Conservation (phyloP, 805 yeast species). For the Candida odintsovae region DNA sequence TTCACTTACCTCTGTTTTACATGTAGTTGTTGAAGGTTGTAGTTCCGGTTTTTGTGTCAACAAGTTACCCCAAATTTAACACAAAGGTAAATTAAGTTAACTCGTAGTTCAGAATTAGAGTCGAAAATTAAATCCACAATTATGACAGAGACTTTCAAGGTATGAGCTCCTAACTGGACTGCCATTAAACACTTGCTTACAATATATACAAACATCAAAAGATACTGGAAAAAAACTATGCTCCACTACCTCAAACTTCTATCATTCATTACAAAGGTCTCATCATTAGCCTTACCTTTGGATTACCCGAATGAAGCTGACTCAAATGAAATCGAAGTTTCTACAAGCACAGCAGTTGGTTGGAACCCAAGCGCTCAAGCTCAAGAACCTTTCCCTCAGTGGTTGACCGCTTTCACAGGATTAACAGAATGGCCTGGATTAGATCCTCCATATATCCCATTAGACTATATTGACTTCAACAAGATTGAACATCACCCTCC, state of each 20-base stretch:
- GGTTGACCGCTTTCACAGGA: conserved; percentile 77
- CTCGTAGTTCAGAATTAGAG: no score
- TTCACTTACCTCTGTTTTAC: no score
- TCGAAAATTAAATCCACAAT: no score
- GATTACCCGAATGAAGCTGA: not conserved
- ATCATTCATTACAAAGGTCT: conserved; percentile 1
- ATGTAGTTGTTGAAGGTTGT: no score
- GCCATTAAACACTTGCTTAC: no score
- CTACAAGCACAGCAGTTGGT: conserved; percentile 18
- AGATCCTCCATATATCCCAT: conserved; percentile 83
- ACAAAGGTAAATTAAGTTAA: no score
- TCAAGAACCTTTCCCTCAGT: conserved; percentile 58
- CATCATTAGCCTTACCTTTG: not conserved
- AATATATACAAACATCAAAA: not conserved
- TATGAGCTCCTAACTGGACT: no score
- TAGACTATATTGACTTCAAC: conserved; percentile 59
- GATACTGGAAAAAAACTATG: not conserved
- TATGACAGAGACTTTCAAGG: no score
- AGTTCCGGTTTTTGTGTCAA: no score
- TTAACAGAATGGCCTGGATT: conserved; percentile 76
- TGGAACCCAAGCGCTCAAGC: conserved; percentile 22
- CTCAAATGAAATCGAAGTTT: not conserved
- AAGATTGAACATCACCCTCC: conserved; percentile 43
- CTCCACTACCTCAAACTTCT: not conserved
- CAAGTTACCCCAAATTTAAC: no score